A percentile compares a stretch with the other conserved stretches of the same genome.
These are phyloP conservation scores for Lachancea thermotolerans DNA, from an alignment of 805 yeast species.

Conservation along the genomic window DNA sequence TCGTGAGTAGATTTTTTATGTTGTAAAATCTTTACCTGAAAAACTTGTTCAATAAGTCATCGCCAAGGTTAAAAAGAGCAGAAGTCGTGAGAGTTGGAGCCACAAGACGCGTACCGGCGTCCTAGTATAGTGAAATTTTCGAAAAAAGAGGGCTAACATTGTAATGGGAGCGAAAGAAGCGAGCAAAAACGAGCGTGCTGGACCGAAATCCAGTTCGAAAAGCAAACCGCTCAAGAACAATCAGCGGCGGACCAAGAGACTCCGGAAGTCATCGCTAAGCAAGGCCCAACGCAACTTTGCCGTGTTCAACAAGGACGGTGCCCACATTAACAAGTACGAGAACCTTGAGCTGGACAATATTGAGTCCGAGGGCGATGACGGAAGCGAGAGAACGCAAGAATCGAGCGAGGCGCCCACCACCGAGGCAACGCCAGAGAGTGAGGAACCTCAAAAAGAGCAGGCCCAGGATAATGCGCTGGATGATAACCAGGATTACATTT, in stretches of 20 bases:
- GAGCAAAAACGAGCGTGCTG: neutral
- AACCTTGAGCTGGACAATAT: conserved; percentile 17
- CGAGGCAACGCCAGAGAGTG: conserved; percentile 8
- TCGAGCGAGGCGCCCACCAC: conserved; percentile 10
- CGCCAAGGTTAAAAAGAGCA: neutral
- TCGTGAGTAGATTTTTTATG: no score
- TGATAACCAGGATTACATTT: conserved; percentile 38
- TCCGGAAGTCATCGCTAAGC: conserved; percentile 31
- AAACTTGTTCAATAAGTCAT: neutral
- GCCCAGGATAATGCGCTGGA: conserved; percentile 27
- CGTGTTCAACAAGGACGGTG: conserved; percentile 22
- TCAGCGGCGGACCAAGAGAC: conserved; percentile 14
- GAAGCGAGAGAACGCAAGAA: conserved; percentile 20
- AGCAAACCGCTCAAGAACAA: conserved; percentile 1
- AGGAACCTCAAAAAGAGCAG: neutral
- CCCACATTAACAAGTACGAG: conserved; percentile 26
- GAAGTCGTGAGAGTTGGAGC: neutral
- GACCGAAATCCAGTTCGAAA: neutral
- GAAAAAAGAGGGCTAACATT: conserved; percentile 5
- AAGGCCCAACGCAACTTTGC: conserved; percentile 25
- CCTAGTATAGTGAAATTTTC: neutral
- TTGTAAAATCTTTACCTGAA: neutral
- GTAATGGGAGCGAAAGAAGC: neutral
- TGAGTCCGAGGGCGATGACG: conserved; percentile 18
- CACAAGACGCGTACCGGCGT: neutral